phyloP scores from a whole-genome alignment of 306 rosid genomes.

The Arachis stenosperma region DNA sequence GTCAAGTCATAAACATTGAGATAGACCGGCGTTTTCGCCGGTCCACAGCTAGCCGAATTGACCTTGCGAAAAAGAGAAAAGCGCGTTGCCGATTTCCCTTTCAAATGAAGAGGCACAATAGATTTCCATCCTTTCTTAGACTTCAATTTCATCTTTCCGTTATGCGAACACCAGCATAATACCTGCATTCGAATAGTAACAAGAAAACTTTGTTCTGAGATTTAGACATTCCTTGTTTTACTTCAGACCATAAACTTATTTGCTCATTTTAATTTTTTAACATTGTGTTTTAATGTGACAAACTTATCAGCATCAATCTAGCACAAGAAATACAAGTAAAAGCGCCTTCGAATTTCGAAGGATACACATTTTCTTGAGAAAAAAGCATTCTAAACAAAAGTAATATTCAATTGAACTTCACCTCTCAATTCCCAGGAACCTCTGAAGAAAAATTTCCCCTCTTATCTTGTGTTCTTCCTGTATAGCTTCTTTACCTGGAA shows the following conservation, averaged over 20 bases:
- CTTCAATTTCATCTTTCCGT: conserved; percentile 70
- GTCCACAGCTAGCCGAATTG: conserved; percentile 63
- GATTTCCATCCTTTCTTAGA: conserved; percentile 85
- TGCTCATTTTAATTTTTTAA: background rate
- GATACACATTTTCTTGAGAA: background rate
- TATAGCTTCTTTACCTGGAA: conserved; percentile 18
- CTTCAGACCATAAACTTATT: conserved; percentile 6
- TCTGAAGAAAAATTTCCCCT: background rate
- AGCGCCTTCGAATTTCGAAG: background rate
- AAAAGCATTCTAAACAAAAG: conserved; percentile 4
- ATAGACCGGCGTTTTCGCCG: conserved; percentile 78
- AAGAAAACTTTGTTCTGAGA: background rate
- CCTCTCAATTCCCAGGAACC: background rate
- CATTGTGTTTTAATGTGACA: background rate
- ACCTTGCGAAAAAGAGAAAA: conserved; percentile 77
- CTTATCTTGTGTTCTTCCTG: background rate
- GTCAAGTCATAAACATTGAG: conserved; percentile 95
- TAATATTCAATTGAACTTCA: conserved; percentile 24
- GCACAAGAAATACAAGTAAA: conserved; percentile 19
- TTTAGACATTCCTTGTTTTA: background rate
- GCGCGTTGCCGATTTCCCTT: conserved; percentile 69
- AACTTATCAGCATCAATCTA: background rate
- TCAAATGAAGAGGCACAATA: conserved; percentile 66
- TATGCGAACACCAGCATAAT: conserved; percentile 35
- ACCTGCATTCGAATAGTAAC: conserved; percentile 37